A percentile compares a stretch with the other conserved stretches of the same genome.
Conservation (phyloP, 2,329 filamentous ascomycete genomes). For the Bipolaris victoriae region DNA sequence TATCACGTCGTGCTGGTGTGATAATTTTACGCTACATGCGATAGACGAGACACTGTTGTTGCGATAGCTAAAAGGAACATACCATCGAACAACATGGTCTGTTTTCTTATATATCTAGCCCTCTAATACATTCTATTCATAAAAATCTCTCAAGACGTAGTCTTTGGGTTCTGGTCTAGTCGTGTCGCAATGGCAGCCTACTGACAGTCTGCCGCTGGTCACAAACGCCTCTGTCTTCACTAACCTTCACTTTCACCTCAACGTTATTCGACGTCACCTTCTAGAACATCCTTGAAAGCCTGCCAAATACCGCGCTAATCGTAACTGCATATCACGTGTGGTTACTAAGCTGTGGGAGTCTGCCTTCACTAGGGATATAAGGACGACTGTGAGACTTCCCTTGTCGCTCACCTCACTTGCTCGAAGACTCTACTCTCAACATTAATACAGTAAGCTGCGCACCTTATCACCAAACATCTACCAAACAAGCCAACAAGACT, state of each 20-base stretch:
- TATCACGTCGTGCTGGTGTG: no score
- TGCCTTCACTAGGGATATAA: constrained; percentile 19
- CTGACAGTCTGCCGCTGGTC: background rate
- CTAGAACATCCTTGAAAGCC: background rate
- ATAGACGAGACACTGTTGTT: no score
- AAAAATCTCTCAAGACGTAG: no score
- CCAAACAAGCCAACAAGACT: constrained; percentile 1
- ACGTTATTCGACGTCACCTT: constrained; percentile 12
- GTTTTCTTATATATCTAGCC: no score
- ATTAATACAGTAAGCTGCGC: background rate
- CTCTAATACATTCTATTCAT: no score
- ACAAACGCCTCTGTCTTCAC: background rate
- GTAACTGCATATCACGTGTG: constrained; percentile 14
- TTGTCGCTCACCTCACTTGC: constrained; percentile 6
- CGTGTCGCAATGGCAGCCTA: no score
- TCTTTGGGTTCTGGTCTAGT: background rate
- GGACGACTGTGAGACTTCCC: background rate
- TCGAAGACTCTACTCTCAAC: background rate
- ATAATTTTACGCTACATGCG: no score
- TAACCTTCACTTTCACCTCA: constrained; percentile 15
- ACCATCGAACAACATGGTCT: no score
- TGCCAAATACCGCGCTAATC: constrained; percentile 2
- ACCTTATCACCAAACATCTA: background rate
- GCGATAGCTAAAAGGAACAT: no score
- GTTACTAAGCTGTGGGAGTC: constrained; percentile 10